phyloP scores from a whole-genome alignment of 371 early-diverging fungal genomes.

The Mortierella sp. region DNA sequence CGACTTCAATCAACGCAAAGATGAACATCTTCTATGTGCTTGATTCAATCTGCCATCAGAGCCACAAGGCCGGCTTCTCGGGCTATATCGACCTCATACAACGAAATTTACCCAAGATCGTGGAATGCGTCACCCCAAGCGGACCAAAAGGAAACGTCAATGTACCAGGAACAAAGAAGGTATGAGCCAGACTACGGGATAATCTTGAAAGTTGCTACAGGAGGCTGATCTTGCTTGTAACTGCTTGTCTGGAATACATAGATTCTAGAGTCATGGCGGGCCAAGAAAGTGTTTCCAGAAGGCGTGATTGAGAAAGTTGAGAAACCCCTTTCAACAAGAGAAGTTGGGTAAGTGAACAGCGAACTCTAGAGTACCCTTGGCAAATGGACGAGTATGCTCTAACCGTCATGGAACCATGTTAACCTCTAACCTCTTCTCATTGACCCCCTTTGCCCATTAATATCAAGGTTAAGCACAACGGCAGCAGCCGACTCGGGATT shows the following conservation, averaged over 20 bases:
- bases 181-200: slow-evolving; percentile 23
- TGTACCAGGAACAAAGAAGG: slow-evolving; percentile 74
- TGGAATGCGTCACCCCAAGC: slow-evolving; percentile 70
- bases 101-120: slow-evolving; percentile 63
- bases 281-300: slow-evolving; percentile 49
- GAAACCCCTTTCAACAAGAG: slow-evolving; percentile 58
- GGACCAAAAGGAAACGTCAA: slow-evolving; percentile 77
- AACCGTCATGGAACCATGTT: too few species aligned
- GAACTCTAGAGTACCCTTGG: too few species aligned
- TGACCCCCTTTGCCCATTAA: neutral
- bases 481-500: slow-evolving; percentile 56
- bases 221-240: neutral
- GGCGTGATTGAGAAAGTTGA: slow-evolving; percentile 60
- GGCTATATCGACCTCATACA: slow-evolving; percentile 72
- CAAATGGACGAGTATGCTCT: too few species aligned
- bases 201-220: slow-evolving; percentile 12
- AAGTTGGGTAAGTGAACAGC: slow-evolving; percentile 58
- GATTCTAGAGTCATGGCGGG: slow-evolving; percentile 42
- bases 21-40: slow-evolving; percentile 81
- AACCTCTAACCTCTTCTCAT: neutral
- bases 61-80: slow-evolving; percentile 62
- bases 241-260: neutral
- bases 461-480: slow-evolving; percentile 12
- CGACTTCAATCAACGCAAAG: slow-evolving; percentile 70
- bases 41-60: slow-evolving; percentile 73